Base-by-base conservation (phyloP, 805 yeast genomes). In the Tetrapisispora taiwanensis region DNA sequence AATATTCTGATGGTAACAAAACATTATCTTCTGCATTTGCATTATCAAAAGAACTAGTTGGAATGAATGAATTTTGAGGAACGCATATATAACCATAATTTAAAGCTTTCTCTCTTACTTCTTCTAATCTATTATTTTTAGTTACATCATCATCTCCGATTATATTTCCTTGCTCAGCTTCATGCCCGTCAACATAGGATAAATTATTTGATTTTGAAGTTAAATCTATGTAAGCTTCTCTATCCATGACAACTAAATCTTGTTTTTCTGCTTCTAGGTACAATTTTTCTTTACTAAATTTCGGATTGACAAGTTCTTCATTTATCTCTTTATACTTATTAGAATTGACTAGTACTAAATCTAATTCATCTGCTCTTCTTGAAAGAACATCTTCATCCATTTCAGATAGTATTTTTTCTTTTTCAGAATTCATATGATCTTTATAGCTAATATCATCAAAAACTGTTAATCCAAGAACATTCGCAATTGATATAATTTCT, bases 1-100 rank as follows among this genome's bases (percentile, higher is more conserved):
- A 31, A 31, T n/a, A 31, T 9, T n/a, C 19, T n/a, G 9, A n/a
- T n/a, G 90, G 88, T 30, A 83, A 56, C 9, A 80, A 78, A 46
- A 79, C 80, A 30, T 81, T 79, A 48, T 75, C 74, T 4, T 67
- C 61, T 12, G 70, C 60, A 50, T 80, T 84, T 4, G 84, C 77
- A 4, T 62, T 62, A 50, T 73, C 69, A 8, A 75, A 72, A 31
- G 73, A 73, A 1, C 83, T 77, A 0, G 88, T 80, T 1, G 84
- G 78, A 48, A 82, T 67, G 51, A 74, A 81, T 2, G 79, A 68
- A n/a, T 70, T 58, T 41, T 69, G 70, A 1, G 90, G 84, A 34
- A 84, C 68, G 41, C 77, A 69, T 51, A 81, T 54, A 40, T 73
- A 53, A 3, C 79, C 81, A 41, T 66, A 57, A 13, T 63, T 54